Base-by-base conservation (phyloP, 1,139 yeast species). In the Yamadazyma friedrichii region DNA sequence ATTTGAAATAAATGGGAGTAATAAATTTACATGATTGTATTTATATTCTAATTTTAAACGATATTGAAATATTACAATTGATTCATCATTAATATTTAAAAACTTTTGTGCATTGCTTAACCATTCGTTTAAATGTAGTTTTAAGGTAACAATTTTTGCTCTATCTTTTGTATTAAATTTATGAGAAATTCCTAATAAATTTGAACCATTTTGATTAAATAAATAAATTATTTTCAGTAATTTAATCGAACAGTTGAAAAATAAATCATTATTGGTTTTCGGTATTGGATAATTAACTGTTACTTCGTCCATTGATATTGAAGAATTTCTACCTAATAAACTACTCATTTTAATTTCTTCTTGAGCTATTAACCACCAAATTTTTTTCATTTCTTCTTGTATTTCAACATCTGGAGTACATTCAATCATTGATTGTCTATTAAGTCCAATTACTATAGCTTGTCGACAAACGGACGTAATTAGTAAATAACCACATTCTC, bases 401-500 rank as follows among this genome's bases (percentile, higher is more conserved):
- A 33, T 24, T 6, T 25, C 31, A 11, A 16, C n/a, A 31, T 49
- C 45, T 11, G 40, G 39, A 6, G 33, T 31, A 31, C 43, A 41
- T 15, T 36, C 39, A 11, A 64, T 61, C 24, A 66, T 60, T 1
- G 59, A 51, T 35, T 61, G 64, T 40, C 72, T 56, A 44, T 71
- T 74, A 3, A 70, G 52, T 0, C 78, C 78, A 16, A 74, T 52
- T n/a, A 76, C 60, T 31, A 66, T 61, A 0, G 74, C 68, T 48
- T 72, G 78, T 40, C 74, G 56, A 3, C 67, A 61, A 9, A 76
- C 76, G 32, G 70, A 46, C 30, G 74, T 71, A 11, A 49, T 29
- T 34, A 74, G 47, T 41, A 72, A 65, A 60, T 71, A 74, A 0
- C 74, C 69, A 33, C 72, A 64, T 43, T 74, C 78, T 42, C 76